phyloP scores from a whole-genome alignment of 345 rosid species.

The Gynandropsis gynandra region DNA sequence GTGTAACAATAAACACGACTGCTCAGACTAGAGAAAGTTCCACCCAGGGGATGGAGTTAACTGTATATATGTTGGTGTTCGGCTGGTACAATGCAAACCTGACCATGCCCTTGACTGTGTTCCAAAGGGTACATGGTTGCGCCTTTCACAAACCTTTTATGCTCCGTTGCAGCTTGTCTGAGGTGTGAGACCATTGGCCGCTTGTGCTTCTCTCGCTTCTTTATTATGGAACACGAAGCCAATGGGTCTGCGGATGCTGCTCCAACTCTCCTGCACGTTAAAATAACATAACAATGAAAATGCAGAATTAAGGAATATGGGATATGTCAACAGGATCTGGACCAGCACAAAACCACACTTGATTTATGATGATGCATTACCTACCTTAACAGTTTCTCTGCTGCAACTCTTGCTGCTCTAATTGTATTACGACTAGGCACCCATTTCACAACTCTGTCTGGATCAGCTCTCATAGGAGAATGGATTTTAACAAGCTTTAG shows the following conservation, averaged over 20 bases:
- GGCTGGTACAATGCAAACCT: conserved; percentile 47
- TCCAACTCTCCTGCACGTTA: conserved; percentile 55
- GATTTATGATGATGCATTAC: conserved; percentile 7
- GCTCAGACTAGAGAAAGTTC: too few species aligned
- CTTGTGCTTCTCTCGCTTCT: conserved; percentile 38
- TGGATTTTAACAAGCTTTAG: conserved; percentile 87
- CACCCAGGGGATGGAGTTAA: too few species aligned
- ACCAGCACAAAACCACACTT: neutral
- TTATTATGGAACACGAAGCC: conserved; percentile 43
- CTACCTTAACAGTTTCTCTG: conserved; percentile 88
- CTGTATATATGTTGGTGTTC: neutral
- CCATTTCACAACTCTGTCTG: conserved; percentile 60
- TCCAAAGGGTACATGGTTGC: conserved; percentile 59
- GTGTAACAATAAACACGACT: too few species aligned
- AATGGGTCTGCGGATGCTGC: conserved; percentile 55
- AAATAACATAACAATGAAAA: neutral
- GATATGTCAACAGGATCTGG: neutral
- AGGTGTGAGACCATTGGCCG: conserved; percentile 25
- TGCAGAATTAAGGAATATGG: neutral
- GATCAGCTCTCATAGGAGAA: conserved; percentile 90
- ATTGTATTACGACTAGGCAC: conserved; percentile 55
- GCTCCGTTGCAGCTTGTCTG: conserved; percentile 44
- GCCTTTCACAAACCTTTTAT: conserved; percentile 49
- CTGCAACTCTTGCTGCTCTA: conserved; percentile 68
- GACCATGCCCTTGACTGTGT: conserved; percentile 60